Base-by-base conservation (phyloP, 352 stramenopile genomes). In the Saprolegnia diclina region DNA sequence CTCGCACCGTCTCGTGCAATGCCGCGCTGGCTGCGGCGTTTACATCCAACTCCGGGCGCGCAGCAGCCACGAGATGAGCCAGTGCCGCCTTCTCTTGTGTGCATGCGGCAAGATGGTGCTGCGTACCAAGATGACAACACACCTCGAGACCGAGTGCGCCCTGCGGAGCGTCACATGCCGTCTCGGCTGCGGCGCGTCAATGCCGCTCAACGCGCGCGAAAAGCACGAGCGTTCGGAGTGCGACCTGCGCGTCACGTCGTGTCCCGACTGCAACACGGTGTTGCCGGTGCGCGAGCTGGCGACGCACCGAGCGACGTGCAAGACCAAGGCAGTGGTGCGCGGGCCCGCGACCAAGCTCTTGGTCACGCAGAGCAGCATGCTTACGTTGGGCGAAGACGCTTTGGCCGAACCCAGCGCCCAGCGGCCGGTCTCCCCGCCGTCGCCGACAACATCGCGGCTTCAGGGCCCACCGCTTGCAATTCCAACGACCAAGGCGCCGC, bases 1-100 rank as follows among this genome's bases (percentile, higher is more conserved):
- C 38, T 77, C 79, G 42, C 72, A 83, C 26, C 76, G 79, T 7
- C 66, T 77, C 4, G 78, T 88, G 7, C 64, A 75, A 26, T 90
- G 82, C 53, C 77, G 82, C 22, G 76, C 74, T 6, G 80, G 80
- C 35, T 90, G 82, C 54, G 79, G 76, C 0, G 64, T 81, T 26
- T 77, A 77, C 37, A 74, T 88, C 48, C 74, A 82, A 50, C 79
- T 79, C 1, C 74, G 82, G 1, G 79, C 77, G 13, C 80, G 74
- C n/a, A 80, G 80, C 29, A 80, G 79, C 6, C 82, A 90, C 59
- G 82, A 90, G n/a, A 71, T 84, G 46, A 90, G 82, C 38, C 82
- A 88, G 45, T 88, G 82, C 44, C 77, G 82, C 32, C 74, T 90
- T 21, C 74, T 76, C 24, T 83, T 90, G 80, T 90, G 82, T 56